phyloP scores from a whole-genome alignment of 2,329 filamentous ascomycete species.

The Teratosphaeria pseudoeucalypti region DNA sequence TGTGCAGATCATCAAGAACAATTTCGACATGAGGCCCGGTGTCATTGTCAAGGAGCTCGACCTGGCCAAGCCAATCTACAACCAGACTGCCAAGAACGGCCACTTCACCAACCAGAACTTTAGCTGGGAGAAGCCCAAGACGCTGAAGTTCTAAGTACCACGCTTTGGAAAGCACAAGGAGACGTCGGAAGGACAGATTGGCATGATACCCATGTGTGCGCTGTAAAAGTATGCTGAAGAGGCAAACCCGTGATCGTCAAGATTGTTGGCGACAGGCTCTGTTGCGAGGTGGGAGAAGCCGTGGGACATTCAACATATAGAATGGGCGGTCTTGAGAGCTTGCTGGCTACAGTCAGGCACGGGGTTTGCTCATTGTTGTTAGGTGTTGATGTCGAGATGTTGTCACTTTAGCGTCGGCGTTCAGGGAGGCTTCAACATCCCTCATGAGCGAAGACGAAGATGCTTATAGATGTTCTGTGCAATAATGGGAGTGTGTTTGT shows the following conservation, averaged over 20 bases:
- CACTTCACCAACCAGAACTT: slow-evolving; percentile 99
- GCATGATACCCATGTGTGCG: neutral
- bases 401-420: slow-evolving; percentile 17
- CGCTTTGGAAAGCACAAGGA: neutral
- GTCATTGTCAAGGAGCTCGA: slow-evolving; percentile 97
- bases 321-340: neutral
- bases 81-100: slow-evolving; percentile 97
- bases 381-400: neutral
- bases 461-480: neutral
- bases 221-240: neutral
- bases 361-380: neutral
- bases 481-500: neutral
- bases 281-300: neutral
- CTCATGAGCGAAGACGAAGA: slow-evolving; percentile 5
- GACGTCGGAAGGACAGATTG: neutral
- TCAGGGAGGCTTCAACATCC: slow-evolving; percentile 17
- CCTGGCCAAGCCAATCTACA: slow-evolving; percentile 93
- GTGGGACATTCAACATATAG: slow-evolving; percentile 3
- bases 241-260: slow-evolving; percentile 1
- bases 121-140: slow-evolving; percentile 97
- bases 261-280: slow-evolving; percentile 3
- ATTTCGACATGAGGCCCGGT: slow-evolving; percentile 97
- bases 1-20: slow-evolving; percentile 83
- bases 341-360: slow-evolving; percentile 5
- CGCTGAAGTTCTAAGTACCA: slow-evolving; percentile 67